Evolutionary conservation across 176 grass and related monocot genomes (phyloP).

Genomic region (Poa annua): DNA sequence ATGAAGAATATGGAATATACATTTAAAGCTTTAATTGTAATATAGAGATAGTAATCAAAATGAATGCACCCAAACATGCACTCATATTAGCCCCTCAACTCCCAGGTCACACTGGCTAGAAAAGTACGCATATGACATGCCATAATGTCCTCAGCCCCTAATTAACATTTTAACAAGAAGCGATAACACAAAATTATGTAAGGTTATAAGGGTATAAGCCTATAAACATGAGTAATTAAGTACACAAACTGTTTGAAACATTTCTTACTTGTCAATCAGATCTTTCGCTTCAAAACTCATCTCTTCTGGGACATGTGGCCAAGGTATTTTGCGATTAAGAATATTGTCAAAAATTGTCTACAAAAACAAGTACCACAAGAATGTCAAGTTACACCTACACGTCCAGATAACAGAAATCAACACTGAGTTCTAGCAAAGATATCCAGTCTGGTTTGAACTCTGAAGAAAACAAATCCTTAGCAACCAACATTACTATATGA

Average conservation of each 20-base stretch:
- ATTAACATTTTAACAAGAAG: slow-evolving; percentile 35
- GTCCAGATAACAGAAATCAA: slow-evolving; percentile 34
- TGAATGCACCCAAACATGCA: slow-evolving; percentile 18
- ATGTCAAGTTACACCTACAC: slow-evolving; percentile 41
- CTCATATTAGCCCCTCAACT: slow-evolving; percentile 2
- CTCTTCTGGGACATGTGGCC: slow-evolving; percentile 90
- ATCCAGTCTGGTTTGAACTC: neutral
- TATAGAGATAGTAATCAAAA: slow-evolving; percentile 11
- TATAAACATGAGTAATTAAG: slow-evolving; percentile 35
- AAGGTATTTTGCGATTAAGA: slow-evolving; percentile 97
- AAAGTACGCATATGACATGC: neutral
- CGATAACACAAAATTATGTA: slow-evolving; percentile 18
- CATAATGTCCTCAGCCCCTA: slow-evolving; percentile 16
- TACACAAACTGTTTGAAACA: slow-evolving; percentile 25
- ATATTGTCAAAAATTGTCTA: slow-evolving; percentile 99
- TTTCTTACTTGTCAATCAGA: slow-evolving; percentile 98
- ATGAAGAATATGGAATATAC: slow-evolving; percentile 29
- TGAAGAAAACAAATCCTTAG: slow-evolving; percentile 14
- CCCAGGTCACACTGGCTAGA: neutral
- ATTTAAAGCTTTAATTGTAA: neutral
- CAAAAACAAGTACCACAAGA: slow-evolving; percentile 52
- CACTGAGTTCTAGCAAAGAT: slow-evolving; percentile 22
- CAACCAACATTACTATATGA: slow-evolving; percentile 28
- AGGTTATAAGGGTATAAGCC: neutral
- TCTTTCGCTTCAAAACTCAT: slow-evolving; percentile 84